Evolutionary conservation across 192 early-diverging fungal genomes (phyloP), one percentile per base, ranked within the genome.

Genomic region (Rhizophagus sp.): DNA sequence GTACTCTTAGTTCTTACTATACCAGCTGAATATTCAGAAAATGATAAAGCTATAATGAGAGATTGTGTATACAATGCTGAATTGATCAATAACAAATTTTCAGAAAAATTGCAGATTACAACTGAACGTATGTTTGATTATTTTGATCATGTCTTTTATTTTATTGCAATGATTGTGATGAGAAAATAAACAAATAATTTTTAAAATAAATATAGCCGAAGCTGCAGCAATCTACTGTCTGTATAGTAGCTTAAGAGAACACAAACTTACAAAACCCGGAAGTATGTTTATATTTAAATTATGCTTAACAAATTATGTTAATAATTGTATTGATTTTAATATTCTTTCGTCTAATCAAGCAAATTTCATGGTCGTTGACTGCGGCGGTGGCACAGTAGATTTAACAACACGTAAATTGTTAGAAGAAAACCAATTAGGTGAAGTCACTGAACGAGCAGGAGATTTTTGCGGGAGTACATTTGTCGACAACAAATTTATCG

Each of bases 351-450:
- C n/a, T 11, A 57, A 34, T 49, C 10, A 25, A 73, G 83, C 86
- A 27, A 83, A 84, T 8, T 90, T 90, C 68, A 88, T 90, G 87
- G 86, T 90, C 49, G 87, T 86, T 75, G 88, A 89, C 81, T 87
- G 85, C 27, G 88, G 88, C 73, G 88, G 88, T 65, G 88, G 88
- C 70, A 89, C 88, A 10, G 88, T 89, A 0, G 88, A 89, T 85
- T 80, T 88, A 75, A 89, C 78, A 85, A 82, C 74, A 73, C 49
- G 22, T 24, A 47, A 30, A n/a, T 73, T 49, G 1, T 73, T 73
- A 22, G 13, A 24, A 44, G 44, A 25, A 8, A 34, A 47, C 12
- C 25, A 73, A 73, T 57, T 73, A 52, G 34, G 47, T 17, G 72
- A 73, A 73, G 30, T 25, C 8, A 73, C 34, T 27, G 72, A 73